Conservation (phyloP, 2,329 filamentous ascomycete species). For the Cyphellophora attinorum region DNA sequence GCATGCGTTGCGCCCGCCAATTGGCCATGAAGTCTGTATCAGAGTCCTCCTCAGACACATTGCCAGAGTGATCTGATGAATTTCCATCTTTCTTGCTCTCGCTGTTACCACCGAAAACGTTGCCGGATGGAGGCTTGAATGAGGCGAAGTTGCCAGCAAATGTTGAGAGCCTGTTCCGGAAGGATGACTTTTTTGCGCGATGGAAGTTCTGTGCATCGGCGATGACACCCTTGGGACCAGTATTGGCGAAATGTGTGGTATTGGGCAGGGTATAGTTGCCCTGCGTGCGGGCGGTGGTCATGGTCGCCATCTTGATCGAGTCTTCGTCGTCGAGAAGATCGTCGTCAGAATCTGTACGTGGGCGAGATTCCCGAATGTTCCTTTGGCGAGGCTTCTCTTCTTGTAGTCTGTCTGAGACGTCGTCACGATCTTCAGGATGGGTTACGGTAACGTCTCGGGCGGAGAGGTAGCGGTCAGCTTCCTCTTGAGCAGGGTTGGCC, state of each 20-base stretch:
- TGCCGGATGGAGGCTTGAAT: slow-evolving; percentile 13
- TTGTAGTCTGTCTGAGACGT: slow-evolving; percentile 4
- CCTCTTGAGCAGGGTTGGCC: slow-evolving; percentile 34
- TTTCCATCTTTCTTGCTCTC: slow-evolving; percentile 3
- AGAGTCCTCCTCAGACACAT: slow-evolving; percentile 15
- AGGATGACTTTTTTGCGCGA: slow-evolving; percentile 36
- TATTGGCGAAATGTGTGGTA: slow-evolving; percentile 39
- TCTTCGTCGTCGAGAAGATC: slow-evolving; percentile 24
- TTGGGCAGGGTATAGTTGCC: slow-evolving; percentile 33
- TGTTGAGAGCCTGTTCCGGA: slow-evolving; percentile 30
- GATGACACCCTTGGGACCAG: slow-evolving; percentile 42
- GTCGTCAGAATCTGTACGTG: slow-evolving; percentile 21
- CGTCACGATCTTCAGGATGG: slow-evolving; percentile 34
- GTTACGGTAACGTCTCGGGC: slow-evolving; percentile 24
- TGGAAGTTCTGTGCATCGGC: slow-evolving; percentile 41
- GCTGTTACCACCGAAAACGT: slow-evolving; percentile 11
- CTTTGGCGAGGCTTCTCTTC: slow-evolving; percentile 7
- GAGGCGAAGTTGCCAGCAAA: slow-evolving; percentile 12
- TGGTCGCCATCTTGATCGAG: slow-evolving; percentile 20
- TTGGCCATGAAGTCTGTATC: slow-evolving; percentile 54
- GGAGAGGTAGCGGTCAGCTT: slow-evolving; percentile 34
- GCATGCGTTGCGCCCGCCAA: slow-evolving; percentile 73
- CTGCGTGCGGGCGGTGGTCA: slow-evolving; percentile 23
- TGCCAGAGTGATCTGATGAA: neutral
- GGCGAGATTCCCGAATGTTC: slow-evolving; percentile 5